Evolutionary conservation across 2,329 filamentous ascomycete species (phyloP), one percentile per base, ranked within the genome.

Genomic region (Microcyclosporella mali): DNA sequence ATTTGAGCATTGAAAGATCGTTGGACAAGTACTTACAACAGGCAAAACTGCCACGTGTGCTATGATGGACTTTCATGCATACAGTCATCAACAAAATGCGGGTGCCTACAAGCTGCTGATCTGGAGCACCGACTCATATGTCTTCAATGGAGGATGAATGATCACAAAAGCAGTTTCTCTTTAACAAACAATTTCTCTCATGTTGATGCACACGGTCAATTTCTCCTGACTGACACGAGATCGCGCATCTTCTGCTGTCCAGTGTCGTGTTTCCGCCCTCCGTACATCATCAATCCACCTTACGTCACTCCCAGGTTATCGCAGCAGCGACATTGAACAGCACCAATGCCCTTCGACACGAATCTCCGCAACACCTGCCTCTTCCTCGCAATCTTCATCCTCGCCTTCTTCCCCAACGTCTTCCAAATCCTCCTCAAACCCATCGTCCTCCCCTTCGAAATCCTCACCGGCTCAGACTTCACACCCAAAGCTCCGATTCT

Each of bases 381-480:
- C 47, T 69, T 76, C 56, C 60, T 73, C 44, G 50, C 61, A 45
- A 58, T 72, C 61, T 69, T 77, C 64, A 65, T 72, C 41, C 57
- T 71, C 55, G 67, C 70, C 50, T 70, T 77, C 51, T 74, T 75
- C 58, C 72, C 71, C 34, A 59, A 58, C 47, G 53, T 68, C 47
- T 72, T 74, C 56, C 64, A 69, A 50, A 47, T 62, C 36, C 57
- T 58, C 44, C 57, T 62, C 51, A 51, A 56, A 44, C 60, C 63
- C 61, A 55, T 61, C 17, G 55, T 66, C 59, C 56, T 57, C 47
- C 55, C 66, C 59, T 56, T 57, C 49, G 47, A 62, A 8, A 47
- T 60, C 45, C 46, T 55, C 44, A 47, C 51, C 37, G 43, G 50
- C 34, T 40, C 47, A 32, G 43, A 63, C 45, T 65, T 64, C 50